Conservation (phyloP, 768 basidiomycete genomes). For the Hortiboletus campestris region DNA sequence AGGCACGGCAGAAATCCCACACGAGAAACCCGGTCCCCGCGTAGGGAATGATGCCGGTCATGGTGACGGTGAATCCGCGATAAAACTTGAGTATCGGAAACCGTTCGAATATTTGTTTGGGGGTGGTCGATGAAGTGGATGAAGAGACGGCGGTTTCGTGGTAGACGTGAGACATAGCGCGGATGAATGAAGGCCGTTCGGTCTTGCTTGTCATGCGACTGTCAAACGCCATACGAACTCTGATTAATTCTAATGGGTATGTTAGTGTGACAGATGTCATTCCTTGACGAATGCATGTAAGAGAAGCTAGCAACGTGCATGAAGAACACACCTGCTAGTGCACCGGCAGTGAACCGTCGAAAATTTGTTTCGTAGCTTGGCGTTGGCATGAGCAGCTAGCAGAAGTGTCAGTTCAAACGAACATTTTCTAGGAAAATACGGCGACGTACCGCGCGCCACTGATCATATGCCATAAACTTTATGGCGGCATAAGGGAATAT, state of each 20-base stretch:
- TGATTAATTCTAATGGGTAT: slow-evolving; percentile 92
- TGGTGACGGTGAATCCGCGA: slow-evolving; percentile 92
- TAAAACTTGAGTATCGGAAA: slow-evolving; percentile 89
- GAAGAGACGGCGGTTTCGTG: slow-evolving; percentile 48
- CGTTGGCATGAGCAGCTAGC: slow-evolving; percentile 83
- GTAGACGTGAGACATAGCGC: slow-evolving; percentile 66
- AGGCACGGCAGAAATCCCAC: slow-evolving; percentile 76
- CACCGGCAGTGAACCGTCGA: slow-evolving; percentile 82
- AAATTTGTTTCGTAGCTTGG: slow-evolving; percentile 71
- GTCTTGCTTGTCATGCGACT: slow-evolving; percentile 23
- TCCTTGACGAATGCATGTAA: slow-evolving; percentile 41
- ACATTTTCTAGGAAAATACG: neutral
- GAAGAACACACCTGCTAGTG: slow-evolving; percentile 66
- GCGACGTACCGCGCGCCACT: slow-evolving; percentile 65
- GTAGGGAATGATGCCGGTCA: slow-evolving; percentile 92
- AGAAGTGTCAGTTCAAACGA: neutral
- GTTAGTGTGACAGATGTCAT: slow-evolving; percentile 87
- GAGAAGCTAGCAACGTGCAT: neutral
- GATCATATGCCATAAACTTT: slow-evolving; percentile 96
- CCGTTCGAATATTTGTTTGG: slow-evolving; percentile 45
- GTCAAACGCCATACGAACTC: slow-evolving; percentile 90
- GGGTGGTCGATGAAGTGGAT: slow-evolving; percentile 14
- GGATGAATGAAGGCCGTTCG: slow-evolving; percentile 49
- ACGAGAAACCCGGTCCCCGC: slow-evolving; percentile 93
- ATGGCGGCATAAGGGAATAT: slow-evolving; percentile 97